Evolutionary conservation across 208 protist species (phyloP), one percentile per base, ranked within the genome.

Genomic region (Acanthamoeba triangularis): DNA sequence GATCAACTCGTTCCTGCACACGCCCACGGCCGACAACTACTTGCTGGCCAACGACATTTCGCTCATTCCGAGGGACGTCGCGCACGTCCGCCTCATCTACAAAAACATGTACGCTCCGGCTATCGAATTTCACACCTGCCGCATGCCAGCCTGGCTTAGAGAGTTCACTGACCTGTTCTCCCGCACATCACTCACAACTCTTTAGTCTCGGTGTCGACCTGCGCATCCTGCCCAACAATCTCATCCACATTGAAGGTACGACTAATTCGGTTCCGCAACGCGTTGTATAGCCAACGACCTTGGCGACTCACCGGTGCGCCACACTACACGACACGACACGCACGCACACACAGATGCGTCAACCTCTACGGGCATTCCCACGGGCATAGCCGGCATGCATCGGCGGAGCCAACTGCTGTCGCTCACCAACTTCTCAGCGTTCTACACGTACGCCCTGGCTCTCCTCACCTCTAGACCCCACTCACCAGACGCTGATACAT

Each of bases 241-340:
- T 61, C 20, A n/a, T 94, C 8, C 90, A 82, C 41, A 94, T 94
- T 16, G 90, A 94, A 54, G 90, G 61, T 78, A 33, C n/a, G n/a
- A n/a, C n/a, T n/a, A n/a, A n/a, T n/a, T n/a, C n/a, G n/a, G n/a
- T n/a, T n/a, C n/a, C n/a, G n/a, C n/a, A n/a, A n/a, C n/a, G 41
- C 59, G 63, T 25, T 5, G 7, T 52, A 67, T 52, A 67, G 44
- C 37, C 37, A 3, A 41, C 37, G 37, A 44, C 3, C 35, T 41
- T 20, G 7, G 25, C 0, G 54, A 16, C 84, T 56, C 47, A 20
- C 52, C 54, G 25, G 20, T 65, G 35, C 20, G 18, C 54, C 47
- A 37, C 23, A 28, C 16, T 10, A 37, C 76, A 33, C 16, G 37
- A 14, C n/a, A 61, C 23, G n/a, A n/a, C n/a, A n/a, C n/a, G n/a